phyloP scores from a whole-genome alignment of 2,329 filamentous ascomycete genomes.

The Paracorniculantispora psalliotae region DNA sequence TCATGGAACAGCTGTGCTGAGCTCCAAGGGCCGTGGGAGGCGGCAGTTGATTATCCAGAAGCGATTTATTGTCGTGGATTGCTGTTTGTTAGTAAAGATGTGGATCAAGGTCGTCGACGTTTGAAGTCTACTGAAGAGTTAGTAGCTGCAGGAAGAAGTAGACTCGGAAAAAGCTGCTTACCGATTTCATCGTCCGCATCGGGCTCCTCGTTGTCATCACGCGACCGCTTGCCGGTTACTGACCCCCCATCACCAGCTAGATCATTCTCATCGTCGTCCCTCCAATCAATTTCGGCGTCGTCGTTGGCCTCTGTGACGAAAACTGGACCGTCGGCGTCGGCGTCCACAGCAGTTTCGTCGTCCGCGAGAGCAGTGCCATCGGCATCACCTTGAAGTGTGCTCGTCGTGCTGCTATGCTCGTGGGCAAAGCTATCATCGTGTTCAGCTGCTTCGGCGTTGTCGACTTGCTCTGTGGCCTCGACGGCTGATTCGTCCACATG shows the following conservation, averaged over 20 bases:
- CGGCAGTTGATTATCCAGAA: neutral
- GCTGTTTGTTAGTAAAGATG: constrained; percentile 9
- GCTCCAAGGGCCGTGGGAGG: neutral
- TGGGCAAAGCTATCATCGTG: constrained; percentile 19
- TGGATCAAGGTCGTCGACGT: constrained; percentile 40
- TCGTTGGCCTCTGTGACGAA: constrained; percentile 18
- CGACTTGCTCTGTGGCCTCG: constrained; percentile 16
- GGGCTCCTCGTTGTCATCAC: constrained; percentile 25
- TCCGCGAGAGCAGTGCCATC: constrained; percentile 22
- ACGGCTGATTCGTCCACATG: neutral
- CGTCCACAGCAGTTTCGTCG: constrained; percentile 18
- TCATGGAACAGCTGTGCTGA: too few relatives aligned
- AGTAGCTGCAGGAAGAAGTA: constrained; percentile 22
- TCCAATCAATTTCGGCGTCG: constrained; percentile 27
- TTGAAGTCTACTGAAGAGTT: constrained; percentile 40
- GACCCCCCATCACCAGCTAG: constrained; percentile 18
- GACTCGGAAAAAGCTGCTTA: constrained; percentile 16
- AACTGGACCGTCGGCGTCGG: constrained; percentile 21
- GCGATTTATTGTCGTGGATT: constrained; percentile 15
- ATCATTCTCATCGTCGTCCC: constrained; percentile 24
- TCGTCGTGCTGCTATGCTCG: constrained; percentile 24
- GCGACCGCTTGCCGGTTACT: constrained; percentile 24
- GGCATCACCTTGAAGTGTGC: constrained; percentile 29
- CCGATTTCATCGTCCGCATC: constrained; percentile 31
- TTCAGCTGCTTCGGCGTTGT: constrained; percentile 17